Percentiles rank a stretch among this genome's conserved stretches.
phyloP scores from a whole-genome alignment of 345 rosid genomes.

The Passiflora organensis region DNA sequence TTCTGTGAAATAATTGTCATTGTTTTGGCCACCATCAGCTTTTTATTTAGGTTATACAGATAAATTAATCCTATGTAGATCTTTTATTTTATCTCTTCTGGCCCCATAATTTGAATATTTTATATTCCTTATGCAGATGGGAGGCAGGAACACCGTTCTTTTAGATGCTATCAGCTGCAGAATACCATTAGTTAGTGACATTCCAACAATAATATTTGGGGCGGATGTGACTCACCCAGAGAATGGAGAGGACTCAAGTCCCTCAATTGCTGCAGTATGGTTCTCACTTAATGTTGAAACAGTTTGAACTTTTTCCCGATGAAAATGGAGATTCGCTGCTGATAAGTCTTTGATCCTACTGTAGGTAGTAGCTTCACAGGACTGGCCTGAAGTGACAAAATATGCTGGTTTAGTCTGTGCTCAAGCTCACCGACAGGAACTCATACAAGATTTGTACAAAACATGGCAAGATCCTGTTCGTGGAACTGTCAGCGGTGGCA shows the following conservation, averaged over 20 bases:
- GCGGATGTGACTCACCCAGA: constrained; percentile 99
- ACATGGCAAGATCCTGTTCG: constrained; percentile 99
- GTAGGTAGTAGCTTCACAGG: constrained; percentile 99
- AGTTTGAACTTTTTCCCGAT: not conserved
- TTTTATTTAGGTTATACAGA: too few relatives aligned
- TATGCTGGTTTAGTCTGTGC: constrained; percentile 98
- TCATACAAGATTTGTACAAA: constrained; percentile 94
- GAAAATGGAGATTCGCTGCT: constrained; percentile 7
- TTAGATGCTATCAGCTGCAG: constrained; percentile 96
- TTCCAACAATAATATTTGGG: constrained; percentile 96
- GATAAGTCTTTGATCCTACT: constrained; percentile 15
- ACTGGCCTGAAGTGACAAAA: constrained; percentile 99
- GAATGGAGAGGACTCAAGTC: constrained; percentile 99
- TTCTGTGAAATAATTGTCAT: not conserved
- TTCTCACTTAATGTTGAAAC: constrained; percentile 9
- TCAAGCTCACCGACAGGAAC: constrained; percentile 99
- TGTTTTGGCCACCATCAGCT: not conserved
- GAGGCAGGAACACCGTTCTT: constrained; percentile 96
- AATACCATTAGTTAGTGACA: constrained; percentile 93
- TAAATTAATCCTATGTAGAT: too few relatives aligned
- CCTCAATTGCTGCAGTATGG: constrained; percentile 91
- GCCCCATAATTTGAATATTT: not conserved
- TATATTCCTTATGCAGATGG: constrained; percentile 57
- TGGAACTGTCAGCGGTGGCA: constrained; percentile 92
- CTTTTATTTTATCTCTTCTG: not conserved